Percentiles rank a stretch among this genome's conserved stretches.
Evolutionary conservation across 2,329 filamentous ascomycete genomes (phyloP).

Genomic region (Penicillium sp.): DNA sequence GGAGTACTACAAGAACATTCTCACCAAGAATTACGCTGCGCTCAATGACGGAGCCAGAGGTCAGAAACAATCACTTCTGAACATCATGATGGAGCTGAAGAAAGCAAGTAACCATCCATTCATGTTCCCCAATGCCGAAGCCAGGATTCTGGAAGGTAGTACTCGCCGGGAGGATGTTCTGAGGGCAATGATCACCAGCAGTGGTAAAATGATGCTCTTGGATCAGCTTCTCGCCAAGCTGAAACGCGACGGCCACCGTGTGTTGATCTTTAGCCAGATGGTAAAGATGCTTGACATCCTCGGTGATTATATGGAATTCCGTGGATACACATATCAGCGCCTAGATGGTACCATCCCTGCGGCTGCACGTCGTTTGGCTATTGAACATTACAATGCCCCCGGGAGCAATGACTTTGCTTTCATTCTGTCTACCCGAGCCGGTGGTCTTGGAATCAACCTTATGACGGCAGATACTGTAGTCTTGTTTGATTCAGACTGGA

Average conservation of each 20-base stretch:
- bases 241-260: slow-evolving; percentile 85
- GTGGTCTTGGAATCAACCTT: slow-evolving; percentile 91
- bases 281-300: slow-evolving; percentile 97
- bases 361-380: slow-evolving; percentile 77
- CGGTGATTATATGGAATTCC: slow-evolving; percentile 81
- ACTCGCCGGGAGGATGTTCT: slow-evolving; percentile 78
- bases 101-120: slow-evolving; percentile 98
- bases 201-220: slow-evolving; percentile 98
- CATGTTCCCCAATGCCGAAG: slow-evolving; percentile 91
- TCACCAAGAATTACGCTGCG: slow-evolving; percentile 91
- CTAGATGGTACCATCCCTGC: slow-evolving; percentile 92
- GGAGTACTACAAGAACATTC: slow-evolving; percentile 97
- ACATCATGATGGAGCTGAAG: slow-evolving; percentile 99
- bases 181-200: slow-evolving; percentile 87
- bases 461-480: slow-evolving; percentile 98
- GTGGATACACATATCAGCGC: slow-evolving; percentile 90
- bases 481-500: slow-evolving; percentile 93
- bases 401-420: slow-evolving; percentile 95
- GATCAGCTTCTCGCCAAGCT: slow-evolving; percentile 91
- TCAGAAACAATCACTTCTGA: slow-evolving; percentile 87
- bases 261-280: slow-evolving; percentile 99
- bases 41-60: slow-evolving; percentile 82
- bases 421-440: slow-evolving; percentile 84
- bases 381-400: slow-evolving; percentile 97
- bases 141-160: slow-evolving; percentile 73